phyloP scores from a whole-genome alignment of 1,284 basidiomycete genomes.

The Bondarzewia mesenterica region DNA sequence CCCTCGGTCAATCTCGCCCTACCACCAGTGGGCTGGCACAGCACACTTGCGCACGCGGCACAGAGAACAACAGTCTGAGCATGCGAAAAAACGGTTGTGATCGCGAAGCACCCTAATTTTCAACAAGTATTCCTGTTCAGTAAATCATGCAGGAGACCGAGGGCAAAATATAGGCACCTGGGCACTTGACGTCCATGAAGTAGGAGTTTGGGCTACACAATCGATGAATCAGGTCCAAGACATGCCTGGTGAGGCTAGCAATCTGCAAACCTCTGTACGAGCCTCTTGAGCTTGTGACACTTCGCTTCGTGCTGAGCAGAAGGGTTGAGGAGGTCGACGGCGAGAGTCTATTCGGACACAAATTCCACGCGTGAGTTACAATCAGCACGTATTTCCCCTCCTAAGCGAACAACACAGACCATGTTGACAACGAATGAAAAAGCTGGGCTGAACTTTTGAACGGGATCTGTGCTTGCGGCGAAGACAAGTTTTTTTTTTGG shows the following conservation, averaged over 20 bases:
- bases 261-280: slow-evolving; percentile 69
- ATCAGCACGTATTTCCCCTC: no score
- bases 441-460: slow-evolving; percentile 2
- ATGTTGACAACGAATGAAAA: slow-evolving; percentile 4
- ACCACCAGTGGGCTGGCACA: slow-evolving; percentile 99
- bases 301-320: slow-evolving; percentile 80
- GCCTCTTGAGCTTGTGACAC: slow-evolving; percentile 98
- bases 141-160: not conserved
- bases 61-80: slow-evolving; percentile 92
- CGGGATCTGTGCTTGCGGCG: not conserved
- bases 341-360: slow-evolving; percentile 77
- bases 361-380: no score
- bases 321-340: slow-evolving; percentile 97
- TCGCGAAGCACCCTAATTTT: slow-evolving; percentile 65
- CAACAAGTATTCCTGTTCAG: not conserved
- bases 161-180: slow-evolving; percentile 55
- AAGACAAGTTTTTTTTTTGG: slow-evolving; percentile 1
- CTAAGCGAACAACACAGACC: not conserved
- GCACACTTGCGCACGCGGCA: slow-evolving; percentile 87
- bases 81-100: slow-evolving; percentile 94
- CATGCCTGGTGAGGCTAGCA: not conserved
- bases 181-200: slow-evolving; percentile 99
- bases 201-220: slow-evolving; percentile 76
- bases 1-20: slow-evolving; percentile 98
- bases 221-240: not conserved